Percentiles rank a stretch among this genome's conserved stretches.
Conservation (phyloP, 306 rosid genomes). For the Prunus kanzakura region DNA sequence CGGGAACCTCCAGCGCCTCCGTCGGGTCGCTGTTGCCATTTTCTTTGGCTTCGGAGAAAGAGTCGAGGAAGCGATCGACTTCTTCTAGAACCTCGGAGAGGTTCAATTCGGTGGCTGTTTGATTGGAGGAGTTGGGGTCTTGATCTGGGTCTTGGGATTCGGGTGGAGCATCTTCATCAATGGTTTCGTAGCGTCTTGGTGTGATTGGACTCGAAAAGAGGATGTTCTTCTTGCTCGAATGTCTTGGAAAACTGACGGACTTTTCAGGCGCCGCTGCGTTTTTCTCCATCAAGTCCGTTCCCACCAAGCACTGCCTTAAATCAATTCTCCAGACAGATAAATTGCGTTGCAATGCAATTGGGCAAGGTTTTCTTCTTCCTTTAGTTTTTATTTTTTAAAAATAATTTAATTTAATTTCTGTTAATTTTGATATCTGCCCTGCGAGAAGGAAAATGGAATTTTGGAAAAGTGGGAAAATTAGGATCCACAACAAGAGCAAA, state of each 20-base stretch:
- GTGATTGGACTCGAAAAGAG: conserved; percentile 15
- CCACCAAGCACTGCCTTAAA: background rate
- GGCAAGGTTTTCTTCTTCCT: too few species aligned
- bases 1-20: too few species aligned
- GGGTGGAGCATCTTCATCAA: background rate
- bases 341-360: background rate
- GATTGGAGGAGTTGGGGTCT: background rate
- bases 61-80: conserved; percentile 42
- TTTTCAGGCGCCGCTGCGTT: conserved; percentile 20
- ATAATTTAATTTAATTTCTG: background rate
- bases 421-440: too few species aligned
- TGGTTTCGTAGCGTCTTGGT: background rate
- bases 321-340: background rate
- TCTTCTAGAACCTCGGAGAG: conserved; percentile 34
- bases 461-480: conserved; percentile 7
- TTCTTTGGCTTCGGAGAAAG: background rate
- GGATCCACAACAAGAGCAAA: background rate
- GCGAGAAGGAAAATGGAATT: background rate
- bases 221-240: conserved; percentile 7
- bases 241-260: conserved; percentile 21
- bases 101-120: background rate
- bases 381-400: background rate
- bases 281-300: conserved; percentile 31
- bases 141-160: background rate
- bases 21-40: background rate